Percentiles rank a stretch among this genome's conserved stretches.
Evolutionary conservation across 1,284 basidiomycete species (phyloP).

Genomic region (Sporisorium scitamineum): DNA sequence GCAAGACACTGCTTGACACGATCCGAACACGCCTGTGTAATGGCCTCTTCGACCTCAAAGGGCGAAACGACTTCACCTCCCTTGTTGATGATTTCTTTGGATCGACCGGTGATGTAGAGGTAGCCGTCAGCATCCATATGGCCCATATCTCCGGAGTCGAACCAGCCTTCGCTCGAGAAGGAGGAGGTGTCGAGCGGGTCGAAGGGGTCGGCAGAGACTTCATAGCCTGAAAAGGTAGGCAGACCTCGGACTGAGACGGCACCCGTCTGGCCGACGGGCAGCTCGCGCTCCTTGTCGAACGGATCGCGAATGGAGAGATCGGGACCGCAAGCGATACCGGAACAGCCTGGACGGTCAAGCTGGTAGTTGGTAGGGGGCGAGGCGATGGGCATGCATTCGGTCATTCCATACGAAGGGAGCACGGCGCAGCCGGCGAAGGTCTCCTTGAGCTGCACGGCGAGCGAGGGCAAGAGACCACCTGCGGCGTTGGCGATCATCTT

Average conservation of each 20-base stretch:
- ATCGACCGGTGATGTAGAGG: constrained; percentile 68
- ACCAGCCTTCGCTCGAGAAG: constrained; percentile 68
- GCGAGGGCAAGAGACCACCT: constrained; percentile 67
- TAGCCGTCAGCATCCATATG: constrained; percentile 69
- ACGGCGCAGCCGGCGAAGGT: constrained; percentile 65
- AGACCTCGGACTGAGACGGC: constrained; percentile 67
- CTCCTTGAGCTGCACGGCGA: constrained; percentile 67
- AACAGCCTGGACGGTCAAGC: constrained; percentile 68
- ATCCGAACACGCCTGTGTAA: constrained; percentile 66
- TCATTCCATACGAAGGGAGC: constrained; percentile 69
- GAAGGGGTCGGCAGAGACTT: constrained; percentile 57
- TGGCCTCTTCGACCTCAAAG: constrained; percentile 69
- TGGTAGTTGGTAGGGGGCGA: constrained; percentile 68
- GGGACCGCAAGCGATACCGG: constrained; percentile 68
- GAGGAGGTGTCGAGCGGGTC: constrained; percentile 66
- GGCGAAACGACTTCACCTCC: constrained; percentile 69
- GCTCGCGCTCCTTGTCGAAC: constrained; percentile 64
- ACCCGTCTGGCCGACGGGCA: constrained; percentile 66
- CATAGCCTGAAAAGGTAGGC: constrained; percentile 68
- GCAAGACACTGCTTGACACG: constrained; percentile 68
- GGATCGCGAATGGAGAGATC: constrained; percentile 68
- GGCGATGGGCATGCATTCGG: constrained; percentile 69
- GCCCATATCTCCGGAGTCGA: constrained; percentile 69
- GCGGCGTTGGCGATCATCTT: constrained; percentile 69
- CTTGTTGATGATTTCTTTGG: constrained; percentile 70